Percentiles rank a stretch among this genome's conserved stretches.
These are phyloP conservation scores for Testicularia cyperi DNA, from an alignment of 1,284 basidiomycete genomes.

Conservation along the genomic window DNA sequence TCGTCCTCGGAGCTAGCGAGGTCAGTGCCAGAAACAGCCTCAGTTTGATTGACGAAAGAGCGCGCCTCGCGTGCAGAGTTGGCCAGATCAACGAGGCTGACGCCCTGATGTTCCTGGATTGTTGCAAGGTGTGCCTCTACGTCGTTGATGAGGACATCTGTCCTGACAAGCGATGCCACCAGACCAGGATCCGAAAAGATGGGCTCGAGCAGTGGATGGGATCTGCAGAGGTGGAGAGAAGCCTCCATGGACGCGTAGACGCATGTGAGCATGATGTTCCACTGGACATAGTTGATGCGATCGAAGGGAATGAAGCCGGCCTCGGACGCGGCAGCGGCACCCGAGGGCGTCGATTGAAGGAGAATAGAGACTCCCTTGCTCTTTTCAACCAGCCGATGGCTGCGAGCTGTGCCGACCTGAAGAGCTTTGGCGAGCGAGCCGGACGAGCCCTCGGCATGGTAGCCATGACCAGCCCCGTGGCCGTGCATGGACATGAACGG, in stretches of 20 bases:
- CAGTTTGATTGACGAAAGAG: too few species aligned
- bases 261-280: conserved; percentile 40
- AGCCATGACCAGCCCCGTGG: too few species aligned
- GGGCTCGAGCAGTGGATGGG: neutral
- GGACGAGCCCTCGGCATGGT: neutral
- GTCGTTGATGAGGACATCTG: conserved; percentile 5
- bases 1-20: too few species aligned
- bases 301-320: conserved; percentile 7
- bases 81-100: conserved; percentile 9
- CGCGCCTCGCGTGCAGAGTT: conserved; percentile 4
- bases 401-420: conserved; percentile 13
- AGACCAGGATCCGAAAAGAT: conserved; percentile 6
- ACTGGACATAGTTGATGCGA: conserved; percentile 36
- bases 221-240: neutral
- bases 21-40: too few species aligned
- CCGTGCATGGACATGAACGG: neutral
- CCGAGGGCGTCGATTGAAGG: conserved; percentile 14
- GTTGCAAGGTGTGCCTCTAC: conserved; percentile 15
- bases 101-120: conserved; percentile 13
- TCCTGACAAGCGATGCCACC: conserved; percentile 10
- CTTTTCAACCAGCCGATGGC: conserved; percentile 35
- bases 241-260: conserved; percentile 32
- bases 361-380: conserved; percentile 31
- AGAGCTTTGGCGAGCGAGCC: conserved; percentile 18
- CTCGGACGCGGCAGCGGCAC: conserved; percentile 3